Evolutionary conservation across 177 flowering plant genomes (phyloP).

Genomic region (Tripterygium wilfordii): DNA sequence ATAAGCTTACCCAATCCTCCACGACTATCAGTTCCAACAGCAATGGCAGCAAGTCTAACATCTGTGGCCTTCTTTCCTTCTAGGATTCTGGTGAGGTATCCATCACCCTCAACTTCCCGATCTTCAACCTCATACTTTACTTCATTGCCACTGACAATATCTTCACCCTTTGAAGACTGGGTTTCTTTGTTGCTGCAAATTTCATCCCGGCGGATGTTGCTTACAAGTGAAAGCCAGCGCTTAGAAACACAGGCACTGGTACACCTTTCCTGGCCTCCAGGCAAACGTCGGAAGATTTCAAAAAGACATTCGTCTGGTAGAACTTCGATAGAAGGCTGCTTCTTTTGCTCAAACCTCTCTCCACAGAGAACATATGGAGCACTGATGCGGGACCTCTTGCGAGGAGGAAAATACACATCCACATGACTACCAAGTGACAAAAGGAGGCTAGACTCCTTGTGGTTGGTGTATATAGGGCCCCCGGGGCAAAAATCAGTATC

Average conservation of each 20-base stretch:
- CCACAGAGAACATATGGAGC: constrained; percentile 52
- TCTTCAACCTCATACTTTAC: constrained; percentile 16
- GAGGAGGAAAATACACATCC: constrained; percentile 60
- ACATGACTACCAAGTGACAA: constrained; percentile 53
- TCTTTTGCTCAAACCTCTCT: constrained; percentile 27
- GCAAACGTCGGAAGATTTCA: constrained; percentile 76
- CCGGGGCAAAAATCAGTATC: constrained; percentile 49
- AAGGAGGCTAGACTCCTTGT: constrained; percentile 52
- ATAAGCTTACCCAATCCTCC: constrained; percentile 79
- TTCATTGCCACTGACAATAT: constrained; percentile 9
- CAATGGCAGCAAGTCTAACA: constrained; percentile 73
- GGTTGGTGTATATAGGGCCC: constrained; percentile 44
- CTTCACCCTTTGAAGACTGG: constrained; percentile 9
- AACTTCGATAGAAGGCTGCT: constrained; percentile 56
- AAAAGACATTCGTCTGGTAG: constrained; percentile 93
- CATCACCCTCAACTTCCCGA: constrained; percentile 38
- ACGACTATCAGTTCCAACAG: constrained; percentile 63
- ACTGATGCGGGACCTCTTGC: constrained; percentile 72
- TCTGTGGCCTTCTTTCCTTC: constrained; percentile 90
- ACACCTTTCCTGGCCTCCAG: constrained; percentile 59
- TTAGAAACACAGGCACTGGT: constrained; percentile 79
- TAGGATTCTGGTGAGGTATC: constrained; percentile 62
- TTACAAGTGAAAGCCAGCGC: constrained; percentile 78
- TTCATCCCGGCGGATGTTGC: constrained; percentile 51
- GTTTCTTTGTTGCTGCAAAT: constrained; percentile 14